Base-by-base conservation (phyloP, 345 rosid species). In the Citropsis articulata region DNA sequence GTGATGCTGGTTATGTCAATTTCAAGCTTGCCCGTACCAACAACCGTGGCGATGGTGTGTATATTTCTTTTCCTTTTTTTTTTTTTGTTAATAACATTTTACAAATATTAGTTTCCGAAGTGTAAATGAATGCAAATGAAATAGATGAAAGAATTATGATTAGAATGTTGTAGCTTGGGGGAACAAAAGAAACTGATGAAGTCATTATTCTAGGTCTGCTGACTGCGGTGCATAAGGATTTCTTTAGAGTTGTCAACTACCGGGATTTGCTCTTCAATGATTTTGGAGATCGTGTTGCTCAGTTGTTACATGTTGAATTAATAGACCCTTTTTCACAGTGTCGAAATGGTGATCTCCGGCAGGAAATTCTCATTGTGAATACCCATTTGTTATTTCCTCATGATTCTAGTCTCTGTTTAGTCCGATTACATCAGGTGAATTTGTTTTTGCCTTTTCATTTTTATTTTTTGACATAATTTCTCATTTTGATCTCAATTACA, bases 371-470 rank as follows among this genome's bases (percentile, higher is more conserved):
- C 78, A 90, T 96, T 56, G 98, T 96, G 18, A 96, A 96, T 75
- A 94, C 99, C 67, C 99, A 96, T 82, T 87, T 96, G 86, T 75
- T 96, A 56, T 96, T 96, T 81, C 99, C 99, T 81, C 99, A 94
- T 66, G 86, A 96, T 80, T 88, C 98, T 10, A 90, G 89, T 80
- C 80, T 92, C 9, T 94, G 91, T 48, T 77, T 96, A 66, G 97
- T 87, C 48, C 84, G 99, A 64, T 77, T 94, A 82, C 87, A 89
- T 72, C 98, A 94, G 91, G 98, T 91, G 76, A 0, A 45, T 10
- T 55, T 63, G 6, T 59, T 42, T 38, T 53, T 31, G 4, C 60
- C 60, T 24, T 76, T 5, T 28, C 14, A 12, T 42, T 42, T 9
- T 42, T 45, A 3, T 45, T 21, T 18, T 45, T 30, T 38, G 36